phyloP scores from a whole-genome alignment of 768 basidiomycete species.

The Rickenella mellea region DNA sequence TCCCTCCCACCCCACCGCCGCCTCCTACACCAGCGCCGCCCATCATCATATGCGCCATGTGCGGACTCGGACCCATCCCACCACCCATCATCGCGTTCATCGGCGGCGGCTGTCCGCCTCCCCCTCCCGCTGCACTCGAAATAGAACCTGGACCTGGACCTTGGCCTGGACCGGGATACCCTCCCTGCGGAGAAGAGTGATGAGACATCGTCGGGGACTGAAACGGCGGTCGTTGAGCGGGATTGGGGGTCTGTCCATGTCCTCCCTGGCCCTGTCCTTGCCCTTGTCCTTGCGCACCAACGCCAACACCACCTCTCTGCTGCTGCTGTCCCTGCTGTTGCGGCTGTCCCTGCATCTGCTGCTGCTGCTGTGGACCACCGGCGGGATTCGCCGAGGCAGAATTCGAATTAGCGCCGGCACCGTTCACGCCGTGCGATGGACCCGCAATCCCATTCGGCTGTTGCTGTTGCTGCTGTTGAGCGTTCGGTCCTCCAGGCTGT shows the following conservation, averaged over 20 bases:
- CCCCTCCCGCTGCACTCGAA: background rate
- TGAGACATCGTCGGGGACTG: conserved; percentile 58
- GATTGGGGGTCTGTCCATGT: conserved; percentile 29
- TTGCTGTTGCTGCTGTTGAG: conserved; percentile 17
- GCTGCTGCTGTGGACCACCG: conserved; percentile 6
- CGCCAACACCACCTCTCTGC: too few relatives aligned
- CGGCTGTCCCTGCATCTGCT: conserved; percentile 17
- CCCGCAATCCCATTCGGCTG: conserved; percentile 38
- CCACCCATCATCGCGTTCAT: too few relatives aligned
- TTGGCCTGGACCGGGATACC: conserved; percentile 21
- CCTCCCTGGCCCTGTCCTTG: conserved; percentile 23
- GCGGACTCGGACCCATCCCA: conserved; percentile 44
- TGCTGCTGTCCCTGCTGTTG: too few relatives aligned
- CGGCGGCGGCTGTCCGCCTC: conserved; percentile 22
- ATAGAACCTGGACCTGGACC: conserved; percentile 24
- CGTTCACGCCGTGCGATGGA: background rate
- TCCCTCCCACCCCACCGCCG: too few relatives aligned
- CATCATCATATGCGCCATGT: conserved; percentile 33
- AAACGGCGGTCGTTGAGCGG: conserved; percentile 41
- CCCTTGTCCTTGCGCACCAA: conserved; percentile 24
- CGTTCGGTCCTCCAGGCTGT: conserved; percentile 17
- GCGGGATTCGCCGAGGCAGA: conserved; percentile 4
- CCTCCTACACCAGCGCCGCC: too few relatives aligned
- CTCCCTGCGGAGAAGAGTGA: conserved; percentile 48
- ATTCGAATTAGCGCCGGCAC: conserved; percentile 2